Evolutionary conservation across 2,329 filamentous ascomycete genomes (phyloP).

Genomic region (Pseudogymnoascus sp.): DNA sequence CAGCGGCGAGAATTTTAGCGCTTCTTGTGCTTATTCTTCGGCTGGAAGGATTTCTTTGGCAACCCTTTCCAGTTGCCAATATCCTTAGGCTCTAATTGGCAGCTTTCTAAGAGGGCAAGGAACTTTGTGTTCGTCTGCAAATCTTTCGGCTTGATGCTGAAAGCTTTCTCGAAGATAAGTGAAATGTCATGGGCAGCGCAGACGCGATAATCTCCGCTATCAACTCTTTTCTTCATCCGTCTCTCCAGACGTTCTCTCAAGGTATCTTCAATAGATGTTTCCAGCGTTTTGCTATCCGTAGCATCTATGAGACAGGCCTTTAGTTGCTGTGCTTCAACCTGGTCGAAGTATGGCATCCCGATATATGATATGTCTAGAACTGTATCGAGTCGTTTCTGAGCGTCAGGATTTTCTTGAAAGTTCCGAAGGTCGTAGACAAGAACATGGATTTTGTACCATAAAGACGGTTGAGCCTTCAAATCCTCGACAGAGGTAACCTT

Average conservation of each 20-base stretch:
- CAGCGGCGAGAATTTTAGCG: neutral
- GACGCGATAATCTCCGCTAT: conserved; percentile 26
- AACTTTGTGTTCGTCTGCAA: conserved; percentile 22
- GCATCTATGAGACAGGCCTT: conserved; percentile 7
- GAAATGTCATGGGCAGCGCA: conserved; percentile 28
- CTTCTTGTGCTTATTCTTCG: conserved; percentile 6
- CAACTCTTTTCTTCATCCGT: conserved; percentile 24
- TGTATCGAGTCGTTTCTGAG: conserved; percentile 11
- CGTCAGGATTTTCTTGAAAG: conserved; percentile 7
- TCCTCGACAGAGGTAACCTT: neutral
- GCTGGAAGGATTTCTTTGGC: conserved; percentile 9
- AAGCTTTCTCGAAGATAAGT: conserved; percentile 18
- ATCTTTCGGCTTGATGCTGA: conserved; percentile 24
- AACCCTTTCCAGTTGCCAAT: conserved; percentile 10
- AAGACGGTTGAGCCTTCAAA: neutral
- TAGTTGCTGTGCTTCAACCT: conserved; percentile 5
- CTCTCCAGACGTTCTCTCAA: conserved; percentile 21
- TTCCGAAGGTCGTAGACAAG: conserved; percentile 14
- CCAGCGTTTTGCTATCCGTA: conserved; percentile 15
- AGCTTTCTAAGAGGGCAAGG: conserved; percentile 8
- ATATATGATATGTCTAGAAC: conserved; percentile 13
- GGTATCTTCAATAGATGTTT: conserved; percentile 16
- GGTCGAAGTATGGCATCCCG: conserved; percentile 12
- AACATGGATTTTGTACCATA: conserved; percentile 15
- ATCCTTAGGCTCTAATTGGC: neutral